These are phyloP conservation scores for Rhizopogon salebrosus DNA, from an alignment of 768 basidiomycete species.

Conservation along the genomic window DNA sequence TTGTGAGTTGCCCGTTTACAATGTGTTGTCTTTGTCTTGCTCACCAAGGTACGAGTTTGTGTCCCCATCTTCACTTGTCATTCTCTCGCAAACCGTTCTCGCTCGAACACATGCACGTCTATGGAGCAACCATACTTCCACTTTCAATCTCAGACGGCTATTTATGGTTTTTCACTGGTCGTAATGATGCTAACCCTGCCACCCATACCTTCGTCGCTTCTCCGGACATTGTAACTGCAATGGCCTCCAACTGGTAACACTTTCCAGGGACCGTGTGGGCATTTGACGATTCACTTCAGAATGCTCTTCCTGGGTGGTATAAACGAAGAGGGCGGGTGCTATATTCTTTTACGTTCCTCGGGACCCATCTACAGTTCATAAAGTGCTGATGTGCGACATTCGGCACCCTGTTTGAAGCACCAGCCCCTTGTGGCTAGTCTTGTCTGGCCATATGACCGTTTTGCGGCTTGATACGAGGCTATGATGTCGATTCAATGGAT, in stretches of 20 bases:
- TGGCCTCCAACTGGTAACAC: conserved; percentile 90
- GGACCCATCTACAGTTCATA: too few relatives aligned
- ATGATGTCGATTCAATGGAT: too few relatives aligned
- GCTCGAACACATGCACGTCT: conserved; percentile 65
- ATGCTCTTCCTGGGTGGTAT: too few relatives aligned
- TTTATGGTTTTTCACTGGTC: conserved; percentile 92
- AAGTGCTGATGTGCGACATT: too few relatives aligned
- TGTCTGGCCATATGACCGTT: too few relatives aligned
- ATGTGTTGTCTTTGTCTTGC: background rate
- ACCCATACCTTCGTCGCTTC: conserved; percentile 96
- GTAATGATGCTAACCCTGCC: conserved; percentile 98
- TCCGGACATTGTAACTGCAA: conserved; percentile 93
- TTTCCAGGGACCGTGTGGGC: too few relatives aligned
- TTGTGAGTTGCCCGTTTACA: conserved; percentile 33
- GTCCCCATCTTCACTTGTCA: conserved; percentile 58
- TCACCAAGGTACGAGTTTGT: conserved; percentile 27
- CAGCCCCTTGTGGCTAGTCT: too few relatives aligned
- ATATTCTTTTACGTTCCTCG: too few relatives aligned
- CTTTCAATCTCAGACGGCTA: conserved; percentile 66
- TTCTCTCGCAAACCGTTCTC: conserved; percentile 41
- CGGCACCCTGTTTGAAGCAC: too few relatives aligned
- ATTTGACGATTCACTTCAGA: too few relatives aligned
- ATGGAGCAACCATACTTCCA: conserved; percentile 63
- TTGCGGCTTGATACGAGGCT: too few relatives aligned
- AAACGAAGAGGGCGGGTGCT: too few relatives aligned